phyloP scores from a whole-genome alignment of 1,284 basidiomycete species.

The Sporisorium sorghi region DNA sequence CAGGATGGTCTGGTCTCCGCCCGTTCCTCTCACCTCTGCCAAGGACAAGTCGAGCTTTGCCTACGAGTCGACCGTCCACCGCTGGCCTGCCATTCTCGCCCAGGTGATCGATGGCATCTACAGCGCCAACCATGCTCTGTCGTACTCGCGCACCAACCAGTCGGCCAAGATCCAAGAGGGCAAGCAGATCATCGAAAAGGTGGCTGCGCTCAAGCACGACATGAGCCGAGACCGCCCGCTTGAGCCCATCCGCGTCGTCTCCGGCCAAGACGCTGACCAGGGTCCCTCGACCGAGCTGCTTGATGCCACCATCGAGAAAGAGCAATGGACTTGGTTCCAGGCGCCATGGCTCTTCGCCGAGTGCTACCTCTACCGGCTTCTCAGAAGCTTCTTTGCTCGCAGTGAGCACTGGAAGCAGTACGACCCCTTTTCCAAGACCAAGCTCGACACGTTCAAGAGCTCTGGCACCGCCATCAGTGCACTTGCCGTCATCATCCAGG shows the following conservation, averaged over 20 bases:
- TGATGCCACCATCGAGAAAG: slow-evolving; percentile 47
- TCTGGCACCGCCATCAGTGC: slow-evolving; percentile 81
- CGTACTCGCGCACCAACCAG: slow-evolving; percentile 71
- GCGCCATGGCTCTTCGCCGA: slow-evolving; percentile 92
- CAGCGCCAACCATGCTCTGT: slow-evolving; percentile 69
- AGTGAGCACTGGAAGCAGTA: slow-evolving; percentile 80
- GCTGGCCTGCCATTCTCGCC: slow-evolving; percentile 92
- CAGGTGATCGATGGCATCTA: slow-evolving; percentile 80
- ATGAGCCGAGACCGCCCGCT: slow-evolving; percentile 84
- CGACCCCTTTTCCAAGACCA: slow-evolving; percentile 87
- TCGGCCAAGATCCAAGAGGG: slow-evolving; percentile 75
- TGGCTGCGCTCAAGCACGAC: slow-evolving; percentile 87
- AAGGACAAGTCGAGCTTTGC: slow-evolving; percentile 71
- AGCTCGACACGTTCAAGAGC: slow-evolving; percentile 84
- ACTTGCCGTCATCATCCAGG: slow-evolving; percentile 61
- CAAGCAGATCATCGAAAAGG: slow-evolving; percentile 80
- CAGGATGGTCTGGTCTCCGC: slow-evolving; percentile 51
- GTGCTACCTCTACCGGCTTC: slow-evolving; percentile 82
- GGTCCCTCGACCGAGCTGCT: slow-evolving; percentile 73
- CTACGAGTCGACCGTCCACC: slow-evolving; percentile 75
- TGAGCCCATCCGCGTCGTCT: slow-evolving; percentile 70
- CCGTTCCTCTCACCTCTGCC: slow-evolving; percentile 44
- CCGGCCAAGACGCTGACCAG: slow-evolving; percentile 73
- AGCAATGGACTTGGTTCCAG: slow-evolving; percentile 84
- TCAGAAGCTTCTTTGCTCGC: slow-evolving; percentile 80